Conservation (phyloP, 2,329 filamentous ascomycete genomes). For the Arthrobotrys conoides region DNA sequence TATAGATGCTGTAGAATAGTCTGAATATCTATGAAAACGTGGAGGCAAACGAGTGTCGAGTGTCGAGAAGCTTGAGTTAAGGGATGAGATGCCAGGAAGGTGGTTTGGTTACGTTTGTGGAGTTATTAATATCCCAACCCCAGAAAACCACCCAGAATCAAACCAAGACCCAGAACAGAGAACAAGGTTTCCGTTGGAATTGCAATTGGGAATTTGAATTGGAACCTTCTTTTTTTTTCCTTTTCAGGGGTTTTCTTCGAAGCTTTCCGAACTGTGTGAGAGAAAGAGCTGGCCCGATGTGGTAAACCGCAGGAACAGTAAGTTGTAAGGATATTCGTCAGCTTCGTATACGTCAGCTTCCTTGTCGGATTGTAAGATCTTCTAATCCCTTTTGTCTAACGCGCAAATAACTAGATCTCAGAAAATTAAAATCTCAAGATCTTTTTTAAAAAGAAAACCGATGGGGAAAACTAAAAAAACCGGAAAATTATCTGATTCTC, state of each 20-base stretch:
- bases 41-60: neutral
- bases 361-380: neutral
- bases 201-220: neutral
- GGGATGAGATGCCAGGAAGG: neutral
- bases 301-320: neutral
- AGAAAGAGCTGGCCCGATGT: no score
- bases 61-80: neutral
- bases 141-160: no score
- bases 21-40: no score
- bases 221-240: neutral
- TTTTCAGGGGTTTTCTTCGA: neutral
- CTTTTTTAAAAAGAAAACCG: neutral
- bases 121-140: conserved; percentile 12
- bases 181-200: conserved; percentile 12
- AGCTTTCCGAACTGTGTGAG: neutral
- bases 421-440: neutral
- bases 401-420: neutral
- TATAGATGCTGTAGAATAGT: neutral
- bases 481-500: neutral
- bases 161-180: neutral
- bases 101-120: conserved; percentile 1
- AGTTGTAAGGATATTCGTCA: neutral
- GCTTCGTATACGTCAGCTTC: neutral
- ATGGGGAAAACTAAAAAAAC: neutral
- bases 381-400: no score